These are phyloP conservation scores for Mytilinidion resinicola DNA, from an alignment of 495 filamentous ascomycete genomes.

Conservation along the genomic window DNA sequence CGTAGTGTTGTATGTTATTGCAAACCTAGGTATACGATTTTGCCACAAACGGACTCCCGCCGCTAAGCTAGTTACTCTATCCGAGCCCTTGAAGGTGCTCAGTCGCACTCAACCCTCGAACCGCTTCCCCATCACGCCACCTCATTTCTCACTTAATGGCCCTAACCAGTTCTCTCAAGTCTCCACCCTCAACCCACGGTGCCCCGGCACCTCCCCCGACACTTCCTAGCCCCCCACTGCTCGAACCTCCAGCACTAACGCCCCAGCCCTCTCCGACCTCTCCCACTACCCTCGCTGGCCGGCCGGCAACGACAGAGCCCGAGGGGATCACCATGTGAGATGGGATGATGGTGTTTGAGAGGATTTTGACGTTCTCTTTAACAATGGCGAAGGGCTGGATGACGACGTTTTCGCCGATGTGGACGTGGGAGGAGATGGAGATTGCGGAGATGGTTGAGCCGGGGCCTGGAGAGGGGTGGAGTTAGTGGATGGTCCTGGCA, in stretches of 20 bases:
- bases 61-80: no score
- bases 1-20: no score
- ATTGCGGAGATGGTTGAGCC: slow-evolving; percentile 25
- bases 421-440: slow-evolving; percentile 53
- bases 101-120: neutral
- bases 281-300: slow-evolving; percentile 74
- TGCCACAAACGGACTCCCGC: no score
- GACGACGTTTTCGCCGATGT: slow-evolving; percentile 66
- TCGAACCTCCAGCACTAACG: slow-evolving; percentile 43
- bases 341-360: slow-evolving; percentile 77
- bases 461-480: slow-evolving; percentile 13
- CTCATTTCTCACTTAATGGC: slow-evolving; percentile 30
- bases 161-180: slow-evolving; percentile 38
- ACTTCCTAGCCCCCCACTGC: slow-evolving; percentile 35
- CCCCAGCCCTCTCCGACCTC: slow-evolving; percentile 79
- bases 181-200: slow-evolving; percentile 38
- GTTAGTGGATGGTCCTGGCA: no score
- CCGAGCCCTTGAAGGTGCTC: no score
- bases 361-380: slow-evolving; percentile 79
- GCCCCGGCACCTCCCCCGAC: slow-evolving; percentile 25
- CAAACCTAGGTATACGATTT: no score
- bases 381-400: slow-evolving; percentile 82
- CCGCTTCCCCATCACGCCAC: neutral
- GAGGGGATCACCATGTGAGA: slow-evolving; percentile 85
- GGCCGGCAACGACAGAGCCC: slow-evolving; percentile 76